A percentile compares a stretch with the other conserved stretches of the same genome.
These are phyloP conservation scores for Zygnema circumcarinatum DNA, from an alignment of 139 green algal genomes.

Conservation along the genomic window DNA sequence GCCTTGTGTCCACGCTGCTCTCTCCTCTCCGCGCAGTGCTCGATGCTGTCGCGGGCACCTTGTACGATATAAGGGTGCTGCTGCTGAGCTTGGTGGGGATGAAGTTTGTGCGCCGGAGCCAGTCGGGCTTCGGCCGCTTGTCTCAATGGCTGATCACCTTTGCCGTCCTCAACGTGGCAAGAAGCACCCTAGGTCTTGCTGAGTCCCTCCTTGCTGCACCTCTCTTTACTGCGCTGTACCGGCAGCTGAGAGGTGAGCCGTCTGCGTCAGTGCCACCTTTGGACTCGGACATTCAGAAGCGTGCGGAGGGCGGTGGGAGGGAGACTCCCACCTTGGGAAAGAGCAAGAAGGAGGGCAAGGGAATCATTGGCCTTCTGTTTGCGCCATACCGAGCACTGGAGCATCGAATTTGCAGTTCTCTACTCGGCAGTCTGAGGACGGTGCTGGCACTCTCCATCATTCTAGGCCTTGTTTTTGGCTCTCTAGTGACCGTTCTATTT, in stretches of 20 bases:
- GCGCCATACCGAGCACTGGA: not conserved
- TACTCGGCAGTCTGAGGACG: not conserved
- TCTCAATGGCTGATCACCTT: not conserved
- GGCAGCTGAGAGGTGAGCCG: too few relatives aligned
- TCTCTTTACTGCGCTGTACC: not conserved
- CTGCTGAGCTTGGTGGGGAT: not conserved
- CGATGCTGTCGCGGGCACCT: not conserved
- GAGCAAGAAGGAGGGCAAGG: not conserved
- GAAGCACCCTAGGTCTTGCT: not conserved
- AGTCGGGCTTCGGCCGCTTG: not conserved
- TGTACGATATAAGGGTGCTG: not conserved
- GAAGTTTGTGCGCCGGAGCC: not conserved
- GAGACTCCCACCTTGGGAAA: not conserved
- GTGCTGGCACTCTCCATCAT: not conserved
- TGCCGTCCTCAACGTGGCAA: not conserved
- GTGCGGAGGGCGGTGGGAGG: not conserved
- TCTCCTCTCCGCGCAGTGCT: not conserved
- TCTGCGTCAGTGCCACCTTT: too few relatives aligned
- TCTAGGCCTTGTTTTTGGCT: not conserved
- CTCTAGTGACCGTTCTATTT: not conserved
- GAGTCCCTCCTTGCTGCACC: not conserved
- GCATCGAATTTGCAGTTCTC: not conserved
- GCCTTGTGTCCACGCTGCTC: not conserved
- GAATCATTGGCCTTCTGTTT: not conserved
- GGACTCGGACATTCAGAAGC: not conserved